phyloP scores from a whole-genome alignment of 2,329 filamentous ascomycete genomes.

The Purpureocillium lavendulum region DNA sequence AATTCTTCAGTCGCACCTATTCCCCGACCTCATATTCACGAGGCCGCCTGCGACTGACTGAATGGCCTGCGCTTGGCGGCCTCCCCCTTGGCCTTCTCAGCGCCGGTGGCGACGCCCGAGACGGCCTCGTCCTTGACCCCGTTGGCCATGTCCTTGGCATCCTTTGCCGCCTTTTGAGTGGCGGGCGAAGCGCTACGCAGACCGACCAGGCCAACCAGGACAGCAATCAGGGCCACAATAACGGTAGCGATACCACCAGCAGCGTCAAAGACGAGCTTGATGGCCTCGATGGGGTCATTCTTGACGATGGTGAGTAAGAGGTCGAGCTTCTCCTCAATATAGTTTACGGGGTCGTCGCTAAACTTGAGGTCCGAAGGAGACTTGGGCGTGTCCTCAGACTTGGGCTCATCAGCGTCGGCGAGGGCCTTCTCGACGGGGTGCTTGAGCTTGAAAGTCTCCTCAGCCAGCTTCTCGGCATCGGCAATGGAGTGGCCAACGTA shows the following conservation, averaged over 20 bases:
- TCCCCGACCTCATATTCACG: too few relatives aligned
- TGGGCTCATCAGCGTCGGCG: slow-evolving; percentile 73
- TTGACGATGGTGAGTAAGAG: slow-evolving; percentile 80
- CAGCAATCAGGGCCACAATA: slow-evolving; percentile 58
- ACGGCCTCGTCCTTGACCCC: slow-evolving; percentile 56
- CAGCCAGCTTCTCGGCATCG: slow-evolving; percentile 81
- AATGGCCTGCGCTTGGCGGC: slow-evolving; percentile 51
- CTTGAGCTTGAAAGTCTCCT: slow-evolving; percentile 89
- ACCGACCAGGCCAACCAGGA: slow-evolving; percentile 60
- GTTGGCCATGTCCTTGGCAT: slow-evolving; percentile 62
- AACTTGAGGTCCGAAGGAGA: slow-evolving; percentile 78
- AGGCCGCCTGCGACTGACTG: slow-evolving; percentile 41
- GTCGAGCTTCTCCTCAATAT: slow-evolving; percentile 85
- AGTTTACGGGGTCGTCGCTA: slow-evolving; percentile 80
- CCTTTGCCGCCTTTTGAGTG: slow-evolving; percentile 61
- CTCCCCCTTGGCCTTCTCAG: slow-evolving; percentile 71
- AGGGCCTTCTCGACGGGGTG: slow-evolving; percentile 70
- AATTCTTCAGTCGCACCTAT: neutral
- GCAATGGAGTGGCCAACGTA: slow-evolving; percentile 97
- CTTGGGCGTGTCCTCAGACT: slow-evolving; percentile 55
- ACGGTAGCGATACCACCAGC: slow-evolving; percentile 71
- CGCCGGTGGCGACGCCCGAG: slow-evolving; percentile 13
- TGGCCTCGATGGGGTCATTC: slow-evolving; percentile 72
- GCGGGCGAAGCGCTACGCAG: slow-evolving; percentile 58
- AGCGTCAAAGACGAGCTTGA: slow-evolving; percentile 87